Percentiles rank a stretch among this genome's conserved stretches.
Conservation (phyloP, 306 rosid species). For the Bauhinia variegata region DNA sequence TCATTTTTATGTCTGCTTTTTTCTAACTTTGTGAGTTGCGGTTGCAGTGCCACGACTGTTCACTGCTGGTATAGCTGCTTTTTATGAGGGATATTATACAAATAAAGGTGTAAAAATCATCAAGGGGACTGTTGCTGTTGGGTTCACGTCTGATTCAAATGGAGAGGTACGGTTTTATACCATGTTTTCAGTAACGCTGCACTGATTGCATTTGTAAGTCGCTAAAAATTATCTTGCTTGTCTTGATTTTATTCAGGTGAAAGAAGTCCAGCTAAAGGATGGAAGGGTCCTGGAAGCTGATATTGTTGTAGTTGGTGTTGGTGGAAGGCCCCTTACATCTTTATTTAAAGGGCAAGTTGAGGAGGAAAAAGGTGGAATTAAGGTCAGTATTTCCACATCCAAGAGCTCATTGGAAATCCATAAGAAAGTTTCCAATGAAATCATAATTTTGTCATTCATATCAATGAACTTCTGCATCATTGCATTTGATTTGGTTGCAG, state of each 20-base stretch:
- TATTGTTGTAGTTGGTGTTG: constrained; percentile 95
- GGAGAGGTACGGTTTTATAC: constrained; percentile 71
- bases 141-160: constrained; percentile 67
- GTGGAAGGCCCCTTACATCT: constrained; percentile 76
- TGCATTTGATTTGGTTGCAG: constrained; percentile 49
- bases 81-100: constrained; percentile 82
- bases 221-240: constrained; percentile 21
- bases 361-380: constrained; percentile 93
- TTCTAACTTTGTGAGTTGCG: constrained; percentile 29
- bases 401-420: constrained; percentile 9
- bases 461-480: constrained; percentile 3
- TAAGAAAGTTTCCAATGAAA: neutral
- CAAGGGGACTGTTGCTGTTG: constrained; percentile 91
- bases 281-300: constrained; percentile 89
- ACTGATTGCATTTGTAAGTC: constrained; percentile 19
- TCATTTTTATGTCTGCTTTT: no score
- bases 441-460: constrained; percentile 26
- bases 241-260: constrained; percentile 59
- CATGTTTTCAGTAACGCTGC: constrained; percentile 20
- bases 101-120: constrained; percentile 81
- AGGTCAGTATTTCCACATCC: constrained; percentile 57
- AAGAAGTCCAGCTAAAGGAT: constrained; percentile 90
- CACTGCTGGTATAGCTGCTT: constrained; percentile 81
- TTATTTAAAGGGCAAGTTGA: constrained; percentile 94
- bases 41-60: constrained; percentile 95